Conservation (phyloP, 306 rosid genomes). For the Cercis canadensis region DNA sequence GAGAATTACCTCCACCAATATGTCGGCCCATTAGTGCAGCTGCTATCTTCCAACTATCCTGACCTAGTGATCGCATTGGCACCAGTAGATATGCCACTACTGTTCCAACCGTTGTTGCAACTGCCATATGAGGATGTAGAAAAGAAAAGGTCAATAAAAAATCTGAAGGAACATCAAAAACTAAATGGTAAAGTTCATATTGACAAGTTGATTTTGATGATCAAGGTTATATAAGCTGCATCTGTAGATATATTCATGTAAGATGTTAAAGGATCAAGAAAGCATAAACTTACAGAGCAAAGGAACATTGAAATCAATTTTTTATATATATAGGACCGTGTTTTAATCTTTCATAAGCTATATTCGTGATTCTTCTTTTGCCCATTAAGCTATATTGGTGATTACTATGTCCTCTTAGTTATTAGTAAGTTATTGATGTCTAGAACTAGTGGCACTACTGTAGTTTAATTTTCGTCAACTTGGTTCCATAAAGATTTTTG, state of each 20-base stretch:
- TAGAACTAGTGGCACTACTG: neutral
- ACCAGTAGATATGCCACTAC: conserved; percentile 69
- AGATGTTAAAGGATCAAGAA: neutral
- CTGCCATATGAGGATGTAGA: conserved; percentile 41
- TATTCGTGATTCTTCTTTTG: neutral
- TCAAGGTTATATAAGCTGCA: conserved; percentile 11
- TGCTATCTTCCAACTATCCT: conserved; percentile 84
- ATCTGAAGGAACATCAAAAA: conserved; percentile 22
- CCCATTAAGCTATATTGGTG: neutral
- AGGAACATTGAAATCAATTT: conserved; percentile 1
- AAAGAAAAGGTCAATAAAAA: conserved; percentile 19
- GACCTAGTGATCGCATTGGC: conserved; percentile 84
- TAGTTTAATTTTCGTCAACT: neutral
- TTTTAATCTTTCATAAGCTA: conserved; percentile 22
- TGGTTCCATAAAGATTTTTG: neutral
- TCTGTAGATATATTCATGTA: neutral
- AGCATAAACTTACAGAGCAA: neutral
- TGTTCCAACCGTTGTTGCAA: conserved; percentile 78
- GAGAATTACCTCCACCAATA: conserved; percentile 74
- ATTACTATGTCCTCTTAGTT: neutral
- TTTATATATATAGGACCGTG: neutral
- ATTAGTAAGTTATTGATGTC: neutral
- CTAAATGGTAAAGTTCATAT: neutral
- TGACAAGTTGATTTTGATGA: neutral
- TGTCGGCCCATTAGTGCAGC: conserved; percentile 90